A percentile compares a stretch with the other conserved stretches of the same genome.
Conservation (phyloP, 2,329 filamentous ascomycete species). For the Esteya vermicola region DNA sequence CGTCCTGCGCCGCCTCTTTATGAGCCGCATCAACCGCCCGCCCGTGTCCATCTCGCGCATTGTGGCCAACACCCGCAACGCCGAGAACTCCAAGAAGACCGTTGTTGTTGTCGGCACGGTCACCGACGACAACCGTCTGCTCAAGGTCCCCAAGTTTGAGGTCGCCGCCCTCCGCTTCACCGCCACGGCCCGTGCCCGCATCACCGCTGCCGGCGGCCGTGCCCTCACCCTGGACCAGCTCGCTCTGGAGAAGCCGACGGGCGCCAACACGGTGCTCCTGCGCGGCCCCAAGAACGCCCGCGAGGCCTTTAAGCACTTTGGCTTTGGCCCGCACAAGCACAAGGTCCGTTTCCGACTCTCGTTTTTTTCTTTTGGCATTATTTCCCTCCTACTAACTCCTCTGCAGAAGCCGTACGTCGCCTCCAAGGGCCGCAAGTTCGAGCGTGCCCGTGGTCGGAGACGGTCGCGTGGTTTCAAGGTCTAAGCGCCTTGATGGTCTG, state of each 20-base stretch:
- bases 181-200: slow-evolving; percentile 84
- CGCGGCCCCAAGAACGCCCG: slow-evolving; percentile 96
- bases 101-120: slow-evolving; percentile 89
- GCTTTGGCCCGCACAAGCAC: slow-evolving; percentile 93
- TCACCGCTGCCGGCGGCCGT: slow-evolving; percentile 87
- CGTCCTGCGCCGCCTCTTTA: slow-evolving; percentile 91
- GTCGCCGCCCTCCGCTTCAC: slow-evolving; percentile 95
- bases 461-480: slow-evolving; percentile 99
- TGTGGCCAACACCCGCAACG: slow-evolving; percentile 52
- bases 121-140: slow-evolving; percentile 93
- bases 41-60: slow-evolving; percentile 92
- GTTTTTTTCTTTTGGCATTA: slow-evolving; percentile 3
- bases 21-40: slow-evolving; percentile 96
- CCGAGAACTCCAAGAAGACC: slow-evolving; percentile 59
- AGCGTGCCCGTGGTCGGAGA: slow-evolving; percentile 97
- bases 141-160: slow-evolving; percentile 81
- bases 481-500: slow-evolving; percentile 30
- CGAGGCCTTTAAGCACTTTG: slow-evolving; percentile 98
- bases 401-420: slow-evolving; percentile 82
- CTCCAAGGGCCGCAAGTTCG: slow-evolving; percentile 99
- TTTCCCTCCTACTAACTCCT: slow-evolving; percentile 18
- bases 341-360: slow-evolving; percentile 48
- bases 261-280: slow-evolving; percentile 91
- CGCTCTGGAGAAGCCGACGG: slow-evolving; percentile 85
- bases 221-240: slow-evolving; percentile 94